phyloP scores from a whole-genome alignment of 1,139 yeast species.

The Taphrina betulina region DNA sequence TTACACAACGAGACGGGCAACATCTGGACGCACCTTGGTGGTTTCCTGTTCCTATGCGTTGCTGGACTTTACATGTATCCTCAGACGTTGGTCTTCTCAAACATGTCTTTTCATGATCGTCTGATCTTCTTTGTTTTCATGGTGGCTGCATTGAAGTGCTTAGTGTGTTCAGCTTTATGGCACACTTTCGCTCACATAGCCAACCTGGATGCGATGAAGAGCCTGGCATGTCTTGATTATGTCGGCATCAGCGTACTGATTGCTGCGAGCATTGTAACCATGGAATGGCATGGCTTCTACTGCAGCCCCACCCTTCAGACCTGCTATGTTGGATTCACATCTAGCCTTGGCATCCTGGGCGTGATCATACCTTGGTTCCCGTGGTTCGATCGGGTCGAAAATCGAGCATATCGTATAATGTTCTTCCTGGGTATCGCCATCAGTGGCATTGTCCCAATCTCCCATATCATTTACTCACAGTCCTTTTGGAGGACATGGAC shows the following conservation, averaged over 20 bases:
- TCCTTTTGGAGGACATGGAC: constrained; percentile 56
- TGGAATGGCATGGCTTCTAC: constrained; percentile 77
- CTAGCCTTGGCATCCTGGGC: constrained; percentile 68
- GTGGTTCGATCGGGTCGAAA: constrained; percentile 80
- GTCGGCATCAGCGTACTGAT: constrained; percentile 89
- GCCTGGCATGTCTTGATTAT: constrained; percentile 90
- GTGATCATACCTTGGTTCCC: constrained; percentile 87
- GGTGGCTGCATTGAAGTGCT: constrained; percentile 70
- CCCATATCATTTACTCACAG: constrained; percentile 57
- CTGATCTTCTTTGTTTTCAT: constrained; percentile 63
- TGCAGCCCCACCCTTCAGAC: constrained; percentile 55
- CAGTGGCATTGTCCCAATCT: constrained; percentile 66
- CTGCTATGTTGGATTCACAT: constrained; percentile 60
- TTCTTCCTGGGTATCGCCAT: constrained; percentile 79
- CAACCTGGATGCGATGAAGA: constrained; percentile 59
- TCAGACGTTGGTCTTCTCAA: constrained; percentile 45
- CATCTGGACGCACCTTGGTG: constrained; percentile 88
- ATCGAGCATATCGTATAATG: constrained; percentile 73
- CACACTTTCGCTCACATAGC: constrained; percentile 87
- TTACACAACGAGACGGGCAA: constrained; percentile 89
- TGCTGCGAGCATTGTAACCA: constrained; percentile 83
- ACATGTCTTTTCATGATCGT: constrained; percentile 52
- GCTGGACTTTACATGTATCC: constrained; percentile 66
- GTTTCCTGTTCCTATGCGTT: constrained; percentile 59
- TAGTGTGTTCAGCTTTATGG: constrained; percentile 79